phyloP scores from a whole-genome alignment of 352 stramenopile species.

The Globisporangium acanthophoron region DNA sequence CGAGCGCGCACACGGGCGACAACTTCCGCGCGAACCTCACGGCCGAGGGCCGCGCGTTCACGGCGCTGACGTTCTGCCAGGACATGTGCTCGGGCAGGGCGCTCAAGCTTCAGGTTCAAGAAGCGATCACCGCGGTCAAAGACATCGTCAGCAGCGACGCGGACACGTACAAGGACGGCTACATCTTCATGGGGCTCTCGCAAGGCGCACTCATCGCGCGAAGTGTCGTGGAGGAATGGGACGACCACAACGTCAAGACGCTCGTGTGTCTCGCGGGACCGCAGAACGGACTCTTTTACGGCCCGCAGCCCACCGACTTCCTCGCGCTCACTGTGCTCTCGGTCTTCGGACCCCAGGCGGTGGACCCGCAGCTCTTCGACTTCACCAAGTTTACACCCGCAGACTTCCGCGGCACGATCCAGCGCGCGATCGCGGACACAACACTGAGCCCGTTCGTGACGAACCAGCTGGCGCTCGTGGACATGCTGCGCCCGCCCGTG shows the following conservation, averaged over 20 bases:
- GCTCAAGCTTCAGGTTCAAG: slow-evolving; percentile 15
- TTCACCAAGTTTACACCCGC: slow-evolving; percentile 16
- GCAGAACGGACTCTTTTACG: slow-evolving; percentile 32
- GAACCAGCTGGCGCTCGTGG: slow-evolving; percentile 12
- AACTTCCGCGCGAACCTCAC: slow-evolving; percentile 18
- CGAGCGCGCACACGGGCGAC: not conserved
- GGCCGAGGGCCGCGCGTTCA: slow-evolving; percentile 13
- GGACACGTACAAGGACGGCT: slow-evolving; percentile 15
- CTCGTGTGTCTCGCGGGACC: slow-evolving; percentile 20
- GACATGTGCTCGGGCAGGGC: slow-evolving; percentile 14
- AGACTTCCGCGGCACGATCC: slow-evolving; percentile 17
- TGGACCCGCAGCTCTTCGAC: slow-evolving; percentile 14
- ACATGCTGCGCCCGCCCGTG: slow-evolving; percentile 15
- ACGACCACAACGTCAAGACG: slow-evolving; percentile 22
- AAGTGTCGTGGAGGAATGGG: slow-evolving; percentile 24
- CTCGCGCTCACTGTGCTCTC: slow-evolving; percentile 13
- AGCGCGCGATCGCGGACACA: slow-evolving; percentile 16
- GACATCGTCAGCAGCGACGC: slow-evolving; percentile 7
- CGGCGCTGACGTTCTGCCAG: slow-evolving; percentile 22
- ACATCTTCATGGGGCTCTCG: slow-evolving; percentile 29
- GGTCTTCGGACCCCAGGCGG: slow-evolving; percentile 10
- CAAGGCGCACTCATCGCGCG: slow-evolving; percentile 21
- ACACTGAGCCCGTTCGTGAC: slow-evolving; percentile 8
- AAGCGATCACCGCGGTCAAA: slow-evolving; percentile 20
- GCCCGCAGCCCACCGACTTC: slow-evolving; percentile 17